Evolutionary conservation across 176 grass and related monocot species (phyloP).

Genomic region (Canna indica): DNA sequence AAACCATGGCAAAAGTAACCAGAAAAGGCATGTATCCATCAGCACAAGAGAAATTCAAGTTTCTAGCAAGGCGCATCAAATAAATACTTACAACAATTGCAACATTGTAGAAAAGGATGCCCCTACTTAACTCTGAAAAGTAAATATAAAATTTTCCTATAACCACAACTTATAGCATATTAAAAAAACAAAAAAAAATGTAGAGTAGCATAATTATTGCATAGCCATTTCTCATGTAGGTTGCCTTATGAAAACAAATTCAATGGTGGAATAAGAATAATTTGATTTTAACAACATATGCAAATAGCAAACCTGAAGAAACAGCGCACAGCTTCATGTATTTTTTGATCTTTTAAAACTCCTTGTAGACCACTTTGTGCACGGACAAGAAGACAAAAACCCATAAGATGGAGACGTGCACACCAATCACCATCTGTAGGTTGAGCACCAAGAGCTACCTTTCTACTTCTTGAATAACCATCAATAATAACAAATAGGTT

Average conservation of each 20-base stretch:
- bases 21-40: background rate
- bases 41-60: background rate
- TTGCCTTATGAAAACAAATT: conserved; percentile 11
- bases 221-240: too few relatives aligned
- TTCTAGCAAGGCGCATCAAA: background rate
- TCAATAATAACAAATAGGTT: conserved; percentile 66
- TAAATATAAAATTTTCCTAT: too few relatives aligned
- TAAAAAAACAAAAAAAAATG: too few relatives aligned
- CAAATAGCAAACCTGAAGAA: conserved; percentile 62
- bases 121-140: too few relatives aligned
- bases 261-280: background rate
- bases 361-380: conserved; percentile 54
- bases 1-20: background rate
- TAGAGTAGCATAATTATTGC: too few relatives aligned
- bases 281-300: background rate
- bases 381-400: conserved; percentile 78
- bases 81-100: background rate
- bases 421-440: conserved; percentile 41
- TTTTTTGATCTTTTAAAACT: conserved; percentile 64
- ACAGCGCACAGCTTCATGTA: conserved; percentile 64
- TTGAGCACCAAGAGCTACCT: conserved; percentile 28
- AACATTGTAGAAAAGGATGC: background rate
- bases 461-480: conserved; percentile 49
- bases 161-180: too few relatives aligned
- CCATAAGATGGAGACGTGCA: conserved; percentile 65